Evolutionary conservation across 2,329 filamentous ascomycete species (phyloP), one percentile per base, ranked within the genome.

Genomic region (Lachnellula occidentalis): DNA sequence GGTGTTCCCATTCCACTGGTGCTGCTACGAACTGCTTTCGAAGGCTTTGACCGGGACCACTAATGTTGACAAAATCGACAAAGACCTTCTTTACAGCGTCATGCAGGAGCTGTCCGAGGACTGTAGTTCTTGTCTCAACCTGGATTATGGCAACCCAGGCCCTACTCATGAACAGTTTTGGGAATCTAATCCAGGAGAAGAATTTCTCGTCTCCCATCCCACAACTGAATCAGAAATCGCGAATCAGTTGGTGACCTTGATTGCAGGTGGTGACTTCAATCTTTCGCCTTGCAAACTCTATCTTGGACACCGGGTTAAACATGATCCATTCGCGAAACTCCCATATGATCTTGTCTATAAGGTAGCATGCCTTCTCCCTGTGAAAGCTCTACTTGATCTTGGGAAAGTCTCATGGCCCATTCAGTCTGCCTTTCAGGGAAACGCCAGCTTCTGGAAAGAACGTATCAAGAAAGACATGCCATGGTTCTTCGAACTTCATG

Each of bases 1-100:
- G 2, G 53, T 55, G 27, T 55, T 55, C 45, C 53, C 49, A n/a
- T 55, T 55, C 6, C 49, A 55, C 49, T 55, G 53, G 53, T 27
- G 21, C 17, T 55, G 48, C 34, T 55, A 48, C 17, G 36, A 48
- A n/a, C 45, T 55, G 19, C 39, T 52, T 7, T 50, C 31, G 7
- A 51, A 15, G 24, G 47, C 15, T 37, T 37, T 55, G 31, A 49
- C 45, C 9, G 45, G 53, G 36, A 34, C 45, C 46, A n/a, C 14
- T 15, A 34, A 43, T 19, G 15, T 15, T 39, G 22, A 9, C 2
- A 43, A 49, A 17, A 51, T 46, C 37, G 37, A 43, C 22, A 55
- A 46, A 46, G 43, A 46, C 12, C 51, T 48, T 9, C 31, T 48
- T 11, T 42, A 27, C 24, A 39, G 9, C 45, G 14, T 34, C 19